These are phyloP conservation scores for Neolecta irregularis DNA, from an alignment of 1,139 yeast species.

Conservation along the genomic window DNA sequence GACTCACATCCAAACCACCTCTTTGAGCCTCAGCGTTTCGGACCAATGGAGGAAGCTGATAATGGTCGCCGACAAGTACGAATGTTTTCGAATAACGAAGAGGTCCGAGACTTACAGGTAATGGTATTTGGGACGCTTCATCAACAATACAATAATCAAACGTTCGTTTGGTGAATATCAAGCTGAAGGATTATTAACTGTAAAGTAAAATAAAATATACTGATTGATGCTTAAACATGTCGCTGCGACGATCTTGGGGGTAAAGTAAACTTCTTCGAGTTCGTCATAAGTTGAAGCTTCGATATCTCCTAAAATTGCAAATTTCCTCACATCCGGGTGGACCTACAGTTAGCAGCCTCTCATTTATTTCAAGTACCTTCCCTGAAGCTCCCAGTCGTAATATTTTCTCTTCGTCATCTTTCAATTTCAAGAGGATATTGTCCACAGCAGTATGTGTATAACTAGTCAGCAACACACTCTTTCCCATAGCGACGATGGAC, in stretches of 20 bases:
- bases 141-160: conserved; percentile 92
- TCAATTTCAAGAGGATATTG: conserved; percentile 62
- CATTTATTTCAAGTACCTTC: conserved; percentile 8
- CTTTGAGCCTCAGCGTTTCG: conserved; percentile 30
- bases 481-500: conserved; percentile 41
- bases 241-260: conserved; percentile 66
- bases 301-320: conserved; percentile 35
- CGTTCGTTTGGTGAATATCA: conserved; percentile 39
- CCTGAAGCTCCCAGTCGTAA: conserved; percentile 26
- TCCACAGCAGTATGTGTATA: conserved; percentile 96
- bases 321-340: conserved; percentile 45
- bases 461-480: conserved; percentile 62
- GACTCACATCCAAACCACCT: conserved; percentile 59
- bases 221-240: conserved; percentile 73
- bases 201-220: conserved; percentile 6
- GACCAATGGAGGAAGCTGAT: conserved; percentile 39
- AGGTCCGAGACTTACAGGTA: conserved; percentile 87
- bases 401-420: conserved; percentile 33
- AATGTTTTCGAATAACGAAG: conserved; percentile 61
- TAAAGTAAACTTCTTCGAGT: conserved; percentile 35
- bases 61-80: conserved; percentile 86
- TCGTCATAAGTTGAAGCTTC: conserved; percentile 20
- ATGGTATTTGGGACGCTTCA: conserved; percentile 88
- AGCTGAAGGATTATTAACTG: conserved; percentile 17
- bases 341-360: conserved; percentile 25